Conservation (phyloP, 768 basidiomycete genomes). For the Calvatia gigantea region DNA sequence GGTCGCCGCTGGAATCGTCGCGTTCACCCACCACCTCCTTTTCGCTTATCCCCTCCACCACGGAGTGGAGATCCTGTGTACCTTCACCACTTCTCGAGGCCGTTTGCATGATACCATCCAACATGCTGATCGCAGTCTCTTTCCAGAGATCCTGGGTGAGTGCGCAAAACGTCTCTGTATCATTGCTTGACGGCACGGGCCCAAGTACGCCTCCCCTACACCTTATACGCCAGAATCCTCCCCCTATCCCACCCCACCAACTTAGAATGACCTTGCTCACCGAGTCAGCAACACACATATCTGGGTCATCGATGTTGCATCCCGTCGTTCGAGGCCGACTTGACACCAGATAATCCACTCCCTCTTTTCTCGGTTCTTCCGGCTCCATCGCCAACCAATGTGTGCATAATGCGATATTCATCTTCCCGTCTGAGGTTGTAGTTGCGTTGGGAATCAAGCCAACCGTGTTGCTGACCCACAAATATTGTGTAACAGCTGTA, state of each 20-base stretch:
- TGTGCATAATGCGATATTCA: slow-evolving; percentile 14
- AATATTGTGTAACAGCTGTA: slow-evolving; percentile 9
- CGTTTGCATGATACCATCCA: slow-evolving; percentile 20
- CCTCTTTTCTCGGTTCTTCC: background rate
- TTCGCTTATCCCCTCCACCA: slow-evolving; percentile 9
- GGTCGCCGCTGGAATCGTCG: slow-evolving; percentile 12
- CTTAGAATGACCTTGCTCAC: slow-evolving; percentile 18
- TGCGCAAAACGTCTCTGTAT: slow-evolving; percentile 8
- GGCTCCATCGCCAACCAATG: slow-evolving; percentile 11
- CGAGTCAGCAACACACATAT: slow-evolving; percentile 16
- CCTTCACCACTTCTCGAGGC: slow-evolving; percentile 4
- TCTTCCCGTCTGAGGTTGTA: slow-evolving; percentile 10
- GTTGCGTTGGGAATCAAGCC: slow-evolving; percentile 14
- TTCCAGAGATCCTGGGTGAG: slow-evolving; percentile 15
- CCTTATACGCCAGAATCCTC: slow-evolving; percentile 14
- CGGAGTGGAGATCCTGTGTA: slow-evolving; percentile 12
- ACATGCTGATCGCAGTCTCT: slow-evolving; percentile 13
- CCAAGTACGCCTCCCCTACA: slow-evolving; percentile 19
- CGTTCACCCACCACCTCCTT: slow-evolving; percentile 19
- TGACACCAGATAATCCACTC: background rate
- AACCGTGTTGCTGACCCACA: slow-evolving; percentile 15
- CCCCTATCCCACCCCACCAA: slow-evolving; percentile 19
- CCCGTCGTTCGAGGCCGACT: slow-evolving; percentile 9
- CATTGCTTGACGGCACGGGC: slow-evolving; percentile 9
- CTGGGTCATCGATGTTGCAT: slow-evolving; percentile 7